These are phyloP conservation scores for Entrophospora sp. DNA, from an alignment of 192 early-diverging fungal genomes.

Conservation along the genomic window DNA sequence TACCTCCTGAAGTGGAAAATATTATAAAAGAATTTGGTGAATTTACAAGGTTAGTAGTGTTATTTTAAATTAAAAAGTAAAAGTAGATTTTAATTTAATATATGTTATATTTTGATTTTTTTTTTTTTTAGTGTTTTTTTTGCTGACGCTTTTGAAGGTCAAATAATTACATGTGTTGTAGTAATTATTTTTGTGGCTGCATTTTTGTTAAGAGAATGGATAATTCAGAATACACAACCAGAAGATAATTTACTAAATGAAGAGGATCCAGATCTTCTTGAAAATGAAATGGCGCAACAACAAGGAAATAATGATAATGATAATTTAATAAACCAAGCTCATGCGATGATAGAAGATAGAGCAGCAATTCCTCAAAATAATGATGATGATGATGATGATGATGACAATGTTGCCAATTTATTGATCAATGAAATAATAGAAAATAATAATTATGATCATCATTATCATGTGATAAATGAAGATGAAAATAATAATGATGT, in stretches of 20 bases:
- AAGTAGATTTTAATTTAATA: neutral
- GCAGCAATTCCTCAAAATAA: no score
- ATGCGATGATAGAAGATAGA: no score
- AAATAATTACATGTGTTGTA: conserved; percentile 65
- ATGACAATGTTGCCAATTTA: no score
- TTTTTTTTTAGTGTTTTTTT: conserved; percentile 34
- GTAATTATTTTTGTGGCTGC: conserved; percentile 72
- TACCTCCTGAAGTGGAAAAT: conserved; percentile 13
- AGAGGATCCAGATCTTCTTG: no score
- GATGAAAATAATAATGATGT: no score
- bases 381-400: no score
- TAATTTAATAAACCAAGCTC: no score
- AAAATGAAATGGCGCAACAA: no score
- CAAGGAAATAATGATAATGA: no score
- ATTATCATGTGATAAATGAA: no score
- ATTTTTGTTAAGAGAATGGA: conserved; percentile 84
- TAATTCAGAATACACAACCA: conserved; percentile 55
- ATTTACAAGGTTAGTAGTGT: neutral
- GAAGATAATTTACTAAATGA: conserved; percentile 28
- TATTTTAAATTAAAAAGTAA: neutral
- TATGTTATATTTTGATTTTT: conserved; percentile 23
- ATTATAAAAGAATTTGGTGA: conserved; percentile 13
- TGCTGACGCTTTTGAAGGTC: conserved; percentile 76
- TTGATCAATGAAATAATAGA: no score
- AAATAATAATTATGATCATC: no score